These are phyloP conservation scores for Silene conica DNA, from an alignment of 148 eudicot species.

Conservation along the genomic window DNA sequence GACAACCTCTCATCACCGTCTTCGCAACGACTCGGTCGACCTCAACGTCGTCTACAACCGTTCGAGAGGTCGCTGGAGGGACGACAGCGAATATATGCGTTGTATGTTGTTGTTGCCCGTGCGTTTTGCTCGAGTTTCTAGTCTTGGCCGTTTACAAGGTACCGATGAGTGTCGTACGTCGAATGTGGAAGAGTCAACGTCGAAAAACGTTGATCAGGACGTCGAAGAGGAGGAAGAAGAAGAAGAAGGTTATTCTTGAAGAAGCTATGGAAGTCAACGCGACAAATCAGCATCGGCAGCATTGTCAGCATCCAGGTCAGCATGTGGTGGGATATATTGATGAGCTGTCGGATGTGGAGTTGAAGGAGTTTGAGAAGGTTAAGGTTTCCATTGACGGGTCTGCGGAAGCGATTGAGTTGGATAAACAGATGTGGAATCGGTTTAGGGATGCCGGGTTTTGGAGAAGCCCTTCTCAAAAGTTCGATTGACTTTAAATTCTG, in stretches of 20 bases:
- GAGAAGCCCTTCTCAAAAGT: constrained; percentile 50
- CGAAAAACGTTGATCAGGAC: constrained; percentile 17
- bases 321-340: constrained; percentile 5
- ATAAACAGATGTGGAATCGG: constrained; percentile 59
- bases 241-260: neutral
- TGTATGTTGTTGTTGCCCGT: constrained; percentile 69
- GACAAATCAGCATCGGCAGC: neutral
- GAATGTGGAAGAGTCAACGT: constrained; percentile 25
- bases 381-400: constrained; percentile 38
- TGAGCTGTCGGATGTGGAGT: constrained; percentile 28
- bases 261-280: constrained; percentile 2
- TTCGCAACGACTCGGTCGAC: constrained; percentile 2
- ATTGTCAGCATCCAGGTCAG: neutral
- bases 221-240: constrained; percentile 26
- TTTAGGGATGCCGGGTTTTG: constrained; percentile 60
- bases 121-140: constrained; percentile 41
- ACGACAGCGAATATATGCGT: constrained; percentile 61
- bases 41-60: constrained; percentile 20
- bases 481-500: neutral
- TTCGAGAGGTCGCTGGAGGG: constrained; percentile 63
- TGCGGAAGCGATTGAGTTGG: constrained; percentile 36
- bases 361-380: constrained; percentile 25
- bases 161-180: constrained; percentile 42
- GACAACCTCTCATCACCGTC: constrained; percentile 12
- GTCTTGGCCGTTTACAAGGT: constrained; percentile 50